Conservation (phyloP, 306 rosid species). For the Pueraria montana region DNA sequence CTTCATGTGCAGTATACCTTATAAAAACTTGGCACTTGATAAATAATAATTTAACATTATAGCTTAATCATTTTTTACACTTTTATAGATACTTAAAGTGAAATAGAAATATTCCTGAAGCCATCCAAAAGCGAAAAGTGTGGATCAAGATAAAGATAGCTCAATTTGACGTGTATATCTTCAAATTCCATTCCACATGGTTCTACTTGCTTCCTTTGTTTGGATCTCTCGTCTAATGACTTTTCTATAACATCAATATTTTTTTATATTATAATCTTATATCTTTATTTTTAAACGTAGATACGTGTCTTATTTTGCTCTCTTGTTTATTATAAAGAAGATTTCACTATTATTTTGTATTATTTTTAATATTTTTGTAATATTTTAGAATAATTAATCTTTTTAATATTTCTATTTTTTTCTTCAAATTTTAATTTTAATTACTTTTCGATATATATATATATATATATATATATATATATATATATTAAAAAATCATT, state of each 20-base stretch:
- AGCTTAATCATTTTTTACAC: not conserved
- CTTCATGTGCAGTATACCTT: not conserved
- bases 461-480: no score
- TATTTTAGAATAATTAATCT: no score
- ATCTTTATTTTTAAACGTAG: not conserved
- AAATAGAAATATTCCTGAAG: constrained; percentile 22
- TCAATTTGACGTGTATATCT: not conserved
- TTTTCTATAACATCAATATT: not conserved
- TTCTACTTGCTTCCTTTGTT: not conserved
- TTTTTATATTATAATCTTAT: no score
- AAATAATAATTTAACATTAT: not conserved
- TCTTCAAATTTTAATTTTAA: not conserved
- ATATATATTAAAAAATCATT: no score
- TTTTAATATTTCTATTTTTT: no score
- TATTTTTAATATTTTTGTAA: no score
- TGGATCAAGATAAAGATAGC: not conserved
- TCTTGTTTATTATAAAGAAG: not conserved
- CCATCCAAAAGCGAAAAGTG: constrained; percentile 1
- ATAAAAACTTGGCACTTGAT: not conserved
- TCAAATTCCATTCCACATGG: no score
- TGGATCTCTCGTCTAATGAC: not conserved
- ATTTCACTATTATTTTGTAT: not conserved
- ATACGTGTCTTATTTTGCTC: not conserved
- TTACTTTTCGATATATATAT: not conserved
- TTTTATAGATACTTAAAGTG: constrained; percentile 37